These are phyloP conservation scores for Magnolia sinica DNA, from an alignment of 164 flowering plant species.

Conservation along the genomic window DNA sequence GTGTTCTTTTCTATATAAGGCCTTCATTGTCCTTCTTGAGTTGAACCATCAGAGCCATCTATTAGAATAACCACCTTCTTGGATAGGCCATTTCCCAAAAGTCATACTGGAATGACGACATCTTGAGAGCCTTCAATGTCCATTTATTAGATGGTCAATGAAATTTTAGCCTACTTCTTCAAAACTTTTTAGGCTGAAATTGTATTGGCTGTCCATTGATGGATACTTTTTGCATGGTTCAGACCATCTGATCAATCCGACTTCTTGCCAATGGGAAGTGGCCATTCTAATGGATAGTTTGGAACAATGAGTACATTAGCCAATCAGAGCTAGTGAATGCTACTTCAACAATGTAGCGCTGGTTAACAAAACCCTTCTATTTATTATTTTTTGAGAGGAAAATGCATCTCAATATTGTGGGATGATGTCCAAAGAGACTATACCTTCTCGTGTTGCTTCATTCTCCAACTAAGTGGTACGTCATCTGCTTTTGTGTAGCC, in stretches of 20 bases:
- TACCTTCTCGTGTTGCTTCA: constrained; percentile 97
- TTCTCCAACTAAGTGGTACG: constrained; percentile 89
- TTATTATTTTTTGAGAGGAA: background rate
- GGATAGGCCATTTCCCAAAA: background rate
- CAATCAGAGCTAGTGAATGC: background rate
- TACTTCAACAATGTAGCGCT: background rate
- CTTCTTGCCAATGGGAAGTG: background rate
- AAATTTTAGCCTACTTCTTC: background rate
- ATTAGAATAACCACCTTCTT: no score
- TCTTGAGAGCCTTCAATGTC: background rate
- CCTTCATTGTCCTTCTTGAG: background rate
- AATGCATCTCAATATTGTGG: background rate
- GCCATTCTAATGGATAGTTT: background rate
- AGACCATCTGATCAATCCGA: background rate
- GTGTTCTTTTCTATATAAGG: constrained; percentile 80
- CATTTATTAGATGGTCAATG: background rate
- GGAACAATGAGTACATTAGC: background rate
- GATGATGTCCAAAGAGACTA: background rate
- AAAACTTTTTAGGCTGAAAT: background rate
- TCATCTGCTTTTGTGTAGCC: constrained; percentile 97
- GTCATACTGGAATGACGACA: background rate
- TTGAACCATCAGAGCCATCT: background rate
- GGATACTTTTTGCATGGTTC: background rate
- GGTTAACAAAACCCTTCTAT: background rate
- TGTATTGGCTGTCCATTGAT: background rate